Conservation (phyloP, 2,329 filamentous ascomycete species). For the Fusarium floridanum region DNA sequence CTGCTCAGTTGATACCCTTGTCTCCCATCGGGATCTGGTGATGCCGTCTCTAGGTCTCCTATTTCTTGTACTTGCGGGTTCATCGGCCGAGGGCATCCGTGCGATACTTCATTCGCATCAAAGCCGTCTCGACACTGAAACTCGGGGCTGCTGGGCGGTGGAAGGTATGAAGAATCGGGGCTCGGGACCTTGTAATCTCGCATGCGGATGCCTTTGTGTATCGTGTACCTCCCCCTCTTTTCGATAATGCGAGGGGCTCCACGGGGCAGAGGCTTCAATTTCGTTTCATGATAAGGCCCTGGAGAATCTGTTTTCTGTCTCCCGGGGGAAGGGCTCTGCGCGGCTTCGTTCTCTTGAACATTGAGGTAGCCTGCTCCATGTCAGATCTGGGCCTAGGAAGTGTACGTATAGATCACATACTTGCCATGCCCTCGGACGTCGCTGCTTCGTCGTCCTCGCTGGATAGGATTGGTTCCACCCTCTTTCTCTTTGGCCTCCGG, state of each 20-base stretch:
- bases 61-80: not conserved
- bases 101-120: constrained; percentile 36
- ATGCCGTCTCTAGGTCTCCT: not conserved
- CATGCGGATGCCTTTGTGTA: constrained; percentile 49
- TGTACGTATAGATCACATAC: constrained; percentile 1
- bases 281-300: not conserved
- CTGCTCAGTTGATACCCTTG: not conserved
- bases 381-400: not conserved
- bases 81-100: constrained; percentile 32
- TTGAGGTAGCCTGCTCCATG: not conserved
- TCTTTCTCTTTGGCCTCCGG: constrained; percentile 21
- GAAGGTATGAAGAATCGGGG: not conserved
- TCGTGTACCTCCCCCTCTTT: constrained; percentile 45
- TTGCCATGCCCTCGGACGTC: not conserved
- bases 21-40: not conserved
- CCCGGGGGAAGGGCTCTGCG: not conserved
- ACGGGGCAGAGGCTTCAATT: constrained; percentile 42
- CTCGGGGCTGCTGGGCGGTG: constrained; percentile 22
- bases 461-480: constrained; percentile 36
- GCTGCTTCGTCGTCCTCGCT: not conserved
- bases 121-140: constrained; percentile 52
- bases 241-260: constrained; percentile 44
- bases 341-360: not conserved
- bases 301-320: not conserved
- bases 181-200: constrained; percentile 44